Conservation (phyloP, 306 rosid species). For the Lathyrus sativus region DNA sequence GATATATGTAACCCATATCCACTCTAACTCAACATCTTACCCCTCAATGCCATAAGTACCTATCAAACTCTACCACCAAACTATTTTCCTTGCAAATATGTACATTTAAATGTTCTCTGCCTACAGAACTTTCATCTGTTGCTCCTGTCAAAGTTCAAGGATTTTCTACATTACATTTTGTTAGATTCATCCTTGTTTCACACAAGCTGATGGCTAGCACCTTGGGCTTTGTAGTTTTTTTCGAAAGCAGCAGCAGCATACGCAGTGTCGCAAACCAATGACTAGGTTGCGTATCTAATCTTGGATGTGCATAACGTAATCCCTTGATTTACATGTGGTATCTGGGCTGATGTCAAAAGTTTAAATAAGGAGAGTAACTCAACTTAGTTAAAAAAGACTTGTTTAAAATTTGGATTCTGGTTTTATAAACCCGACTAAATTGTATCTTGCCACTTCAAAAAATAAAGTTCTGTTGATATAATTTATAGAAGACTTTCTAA, state of each 20-base stretch:
- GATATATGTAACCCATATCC: not conserved
- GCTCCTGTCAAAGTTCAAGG: conserved; percentile 45
- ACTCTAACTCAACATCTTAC: not conserved
- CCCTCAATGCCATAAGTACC: not conserved
- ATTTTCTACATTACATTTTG: conserved; percentile 46
- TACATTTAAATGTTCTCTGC: conserved; percentile 19
- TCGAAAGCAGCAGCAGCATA: not conserved
- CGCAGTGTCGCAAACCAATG: not conserved
- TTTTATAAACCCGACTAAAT: conserved; percentile 9
- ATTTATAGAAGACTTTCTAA: conserved; percentile 12
- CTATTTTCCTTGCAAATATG: conserved; percentile 27
- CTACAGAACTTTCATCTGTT: conserved; percentile 40
- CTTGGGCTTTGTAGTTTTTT: not conserved
- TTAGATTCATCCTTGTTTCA: conserved; percentile 31
- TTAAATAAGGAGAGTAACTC: not conserved
- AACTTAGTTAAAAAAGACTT: not conserved
- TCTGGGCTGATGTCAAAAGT: not conserved
- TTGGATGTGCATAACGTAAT: not conserved
- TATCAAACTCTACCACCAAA: conserved; percentile 17
- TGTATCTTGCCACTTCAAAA: conserved; percentile 18
- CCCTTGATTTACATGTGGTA: conserved; percentile 2
- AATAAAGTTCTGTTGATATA: not conserved
- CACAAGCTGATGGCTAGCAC: not conserved
- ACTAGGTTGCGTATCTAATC: not conserved
- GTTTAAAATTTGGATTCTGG: not conserved